Base-by-base conservation (phyloP, 768 basidiomycete genomes). In the Boletus eberwhitei region DNA sequence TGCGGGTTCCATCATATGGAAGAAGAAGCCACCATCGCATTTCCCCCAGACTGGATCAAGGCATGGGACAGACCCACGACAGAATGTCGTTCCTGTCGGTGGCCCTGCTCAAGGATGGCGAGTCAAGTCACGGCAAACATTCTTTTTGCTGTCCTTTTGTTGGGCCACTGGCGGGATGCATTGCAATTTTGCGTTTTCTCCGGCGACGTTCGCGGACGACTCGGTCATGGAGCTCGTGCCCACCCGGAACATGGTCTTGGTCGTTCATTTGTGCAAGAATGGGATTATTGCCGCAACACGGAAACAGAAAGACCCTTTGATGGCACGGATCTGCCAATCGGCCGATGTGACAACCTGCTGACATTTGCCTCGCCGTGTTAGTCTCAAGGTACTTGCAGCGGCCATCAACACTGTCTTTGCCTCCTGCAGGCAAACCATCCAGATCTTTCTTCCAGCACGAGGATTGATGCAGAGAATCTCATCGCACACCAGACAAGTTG, bases 1-100 rank as follows among this genome's bases (percentile, higher is more conserved):
- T 34, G 48, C 26, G 53, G 50, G 7, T 17, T 44, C 5, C 38
- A 54, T 46, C 46, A 47, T 37, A 54, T 42, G 39, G 52, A 51
- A 53, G 48, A 21, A 36, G 26, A n/a, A 41, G 47, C 5, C 31
- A 21, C 42, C 29, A 38, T 47, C 24, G 39, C 32, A 26, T 35
- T 11, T 17, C 6, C 3, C 36, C 13, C n/a, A 14, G n/a, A 37
- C 22, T 35, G 44, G 38, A 36, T 31, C 54, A 47, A 40, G 17
- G 22, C 37, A 12, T 56, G 8, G 50, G 17, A 19, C 31, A 21
- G 19, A 6, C 21, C 13, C 17, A 11, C 13, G 35, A n/a, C 17
- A 5, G 29, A 34, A 14, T 3, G 19, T 43, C 5, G 8, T 0
- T 8, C 8, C 32, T 2, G 35, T 26, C 29, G 14, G 21, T 36